Evolutionary conservation across 2,329 filamentous ascomycete genomes (phyloP).

Genomic region (Rugonectria rugulosa): DNA sequence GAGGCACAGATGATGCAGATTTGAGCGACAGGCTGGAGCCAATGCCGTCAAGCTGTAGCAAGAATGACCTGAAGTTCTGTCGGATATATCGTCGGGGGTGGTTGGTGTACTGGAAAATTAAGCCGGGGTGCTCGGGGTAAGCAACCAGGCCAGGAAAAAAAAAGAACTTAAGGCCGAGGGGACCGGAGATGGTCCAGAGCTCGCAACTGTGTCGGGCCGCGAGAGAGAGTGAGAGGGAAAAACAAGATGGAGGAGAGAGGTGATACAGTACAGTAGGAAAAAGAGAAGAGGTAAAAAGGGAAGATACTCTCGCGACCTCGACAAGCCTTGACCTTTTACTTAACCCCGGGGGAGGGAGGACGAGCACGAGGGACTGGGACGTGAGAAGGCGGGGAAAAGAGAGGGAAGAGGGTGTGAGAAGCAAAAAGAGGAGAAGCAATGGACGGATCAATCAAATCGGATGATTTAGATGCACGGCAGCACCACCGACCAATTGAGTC

Average conservation of each 20-base stretch:
- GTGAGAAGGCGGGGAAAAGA: neutral
- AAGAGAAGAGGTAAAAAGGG: constrained; percentile 15
- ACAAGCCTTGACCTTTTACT: constrained; percentile 31
- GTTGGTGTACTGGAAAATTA: constrained; percentile 37
- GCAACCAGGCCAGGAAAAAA: constrained; percentile 21
- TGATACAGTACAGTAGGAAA: constrained; percentile 1
- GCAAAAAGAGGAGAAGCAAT: constrained; percentile 29
- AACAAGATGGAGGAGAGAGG: constrained; percentile 14
- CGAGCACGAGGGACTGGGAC: neutral
- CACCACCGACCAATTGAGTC: constrained; percentile 32
- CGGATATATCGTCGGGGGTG: constrained; percentile 24
- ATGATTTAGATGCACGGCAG: constrained; percentile 34
- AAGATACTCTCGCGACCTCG: constrained; percentile 38
- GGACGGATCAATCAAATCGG: constrained; percentile 35
- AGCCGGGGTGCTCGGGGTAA: constrained; percentile 36
- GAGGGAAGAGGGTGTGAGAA: constrained; percentile 18
- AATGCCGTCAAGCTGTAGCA: constrained; percentile 19
- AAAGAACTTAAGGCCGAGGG: constrained; percentile 25
- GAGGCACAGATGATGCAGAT: neutral
- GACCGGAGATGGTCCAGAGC: constrained; percentile 21
- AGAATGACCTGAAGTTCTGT: constrained; percentile 25
- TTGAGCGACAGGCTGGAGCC: neutral
- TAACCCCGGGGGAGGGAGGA: constrained; percentile 12
- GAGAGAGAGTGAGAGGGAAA: constrained; percentile 32
- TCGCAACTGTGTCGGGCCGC: constrained; percentile 39